Conservation (phyloP, 495 filamentous ascomycete genomes). For the Podospora pseudopauciseta region DNA sequence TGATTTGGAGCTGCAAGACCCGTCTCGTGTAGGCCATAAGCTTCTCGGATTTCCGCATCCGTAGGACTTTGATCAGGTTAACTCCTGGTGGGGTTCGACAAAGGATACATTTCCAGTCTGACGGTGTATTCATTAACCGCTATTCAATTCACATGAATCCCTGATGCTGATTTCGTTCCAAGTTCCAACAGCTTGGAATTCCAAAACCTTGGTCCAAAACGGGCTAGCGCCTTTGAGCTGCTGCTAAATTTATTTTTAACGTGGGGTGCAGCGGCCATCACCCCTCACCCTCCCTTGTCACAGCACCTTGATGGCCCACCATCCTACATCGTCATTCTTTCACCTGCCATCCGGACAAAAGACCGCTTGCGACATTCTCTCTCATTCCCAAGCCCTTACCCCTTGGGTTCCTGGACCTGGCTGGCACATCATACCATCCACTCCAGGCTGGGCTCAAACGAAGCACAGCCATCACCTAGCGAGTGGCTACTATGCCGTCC, state of each 20-base stretch:
- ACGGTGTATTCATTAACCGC: no score
- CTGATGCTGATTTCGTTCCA: neutral
- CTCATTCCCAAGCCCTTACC: neutral
- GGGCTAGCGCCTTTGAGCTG: neutral
- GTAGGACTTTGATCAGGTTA: no score
- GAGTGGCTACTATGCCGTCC: slow-evolving; percentile 54
- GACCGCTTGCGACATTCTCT: neutral
- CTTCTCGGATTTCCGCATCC: no score
- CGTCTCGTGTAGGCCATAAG: no score
- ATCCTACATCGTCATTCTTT: neutral
- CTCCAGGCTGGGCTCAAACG: neutral
- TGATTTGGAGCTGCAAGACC: neutral
- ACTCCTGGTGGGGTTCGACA: no score
- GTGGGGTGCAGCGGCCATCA: neutral
- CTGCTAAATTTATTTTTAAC: neutral
- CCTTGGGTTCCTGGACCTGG: neutral
- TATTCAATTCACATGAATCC: no score
- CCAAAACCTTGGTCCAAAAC: neutral
- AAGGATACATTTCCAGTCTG: neutral
- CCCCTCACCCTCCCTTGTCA: neutral
- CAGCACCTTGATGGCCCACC: neutral
- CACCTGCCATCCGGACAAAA: neutral
- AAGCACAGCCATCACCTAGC: slow-evolving; percentile 13
- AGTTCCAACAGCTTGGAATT: neutral
- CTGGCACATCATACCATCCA: neutral